Conservation (phyloP, 345 rosid genomes). For the Cardamine resedifolia region DNA sequence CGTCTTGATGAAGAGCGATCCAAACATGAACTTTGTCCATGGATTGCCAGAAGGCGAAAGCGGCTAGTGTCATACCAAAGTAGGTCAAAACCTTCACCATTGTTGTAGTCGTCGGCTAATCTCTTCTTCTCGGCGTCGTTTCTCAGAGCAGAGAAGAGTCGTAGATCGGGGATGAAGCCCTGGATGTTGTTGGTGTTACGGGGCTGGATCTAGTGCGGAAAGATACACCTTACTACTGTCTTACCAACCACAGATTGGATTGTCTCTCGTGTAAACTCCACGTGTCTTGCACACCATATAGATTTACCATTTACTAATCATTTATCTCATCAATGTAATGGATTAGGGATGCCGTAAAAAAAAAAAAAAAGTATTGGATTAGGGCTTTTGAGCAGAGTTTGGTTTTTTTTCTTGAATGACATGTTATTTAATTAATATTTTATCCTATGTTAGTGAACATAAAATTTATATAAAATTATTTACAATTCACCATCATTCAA, state of each 20-base stretch:
- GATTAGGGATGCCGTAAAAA: no score
- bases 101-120: slow-evolving; percentile 6
- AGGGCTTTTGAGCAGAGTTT: no score
- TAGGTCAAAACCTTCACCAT: slow-evolving; percentile 75
- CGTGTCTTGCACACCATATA: not conserved
- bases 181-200: not conserved
- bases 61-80: slow-evolving; percentile 74
- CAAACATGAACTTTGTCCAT: slow-evolving; percentile 93
- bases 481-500: no score
- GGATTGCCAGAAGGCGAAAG: slow-evolving; percentile 84
- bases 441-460: no score
- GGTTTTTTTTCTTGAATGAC: no score
- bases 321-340: no score
- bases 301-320: no score
- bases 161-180: slow-evolving; percentile 25
- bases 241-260: not conserved
- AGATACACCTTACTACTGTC: not conserved
- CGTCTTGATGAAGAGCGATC: slow-evolving; percentile 82
- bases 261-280: not conserved
- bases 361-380: no score
- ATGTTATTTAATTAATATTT: no score
- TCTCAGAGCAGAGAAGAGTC: not conserved
- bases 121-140: slow-evolving; percentile 12
- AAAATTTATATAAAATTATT: no score
- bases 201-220: not conserved